A percentile compares a stretch with the other conserved stretches of the same genome.
phyloP scores from a whole-genome alignment of 225 moss, liverwort and hornwort genomes.

The Marchantia paleacea region DNA sequence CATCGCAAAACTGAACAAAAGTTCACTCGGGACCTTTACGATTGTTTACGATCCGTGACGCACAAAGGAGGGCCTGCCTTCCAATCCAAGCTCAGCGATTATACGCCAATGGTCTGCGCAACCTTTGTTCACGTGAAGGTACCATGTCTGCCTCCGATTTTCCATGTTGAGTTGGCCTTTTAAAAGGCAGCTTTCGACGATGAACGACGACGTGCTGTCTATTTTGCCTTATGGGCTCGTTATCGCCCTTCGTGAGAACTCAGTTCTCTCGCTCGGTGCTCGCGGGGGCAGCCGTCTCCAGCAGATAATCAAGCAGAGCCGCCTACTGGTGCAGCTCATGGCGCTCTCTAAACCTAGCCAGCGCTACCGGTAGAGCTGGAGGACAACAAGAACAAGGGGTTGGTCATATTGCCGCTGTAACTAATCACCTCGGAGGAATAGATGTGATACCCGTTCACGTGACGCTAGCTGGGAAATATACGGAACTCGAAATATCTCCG shows the following conservation, averaged over 20 bases:
- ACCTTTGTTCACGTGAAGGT: slow-evolving; percentile 14
- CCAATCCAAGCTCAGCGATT: background rate
- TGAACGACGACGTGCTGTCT: background rate
- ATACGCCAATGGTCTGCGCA: background rate
- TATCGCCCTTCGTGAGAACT: no score
- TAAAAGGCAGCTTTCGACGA: background rate
- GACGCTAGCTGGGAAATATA: slow-evolving; percentile 4
- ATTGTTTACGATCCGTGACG: background rate
- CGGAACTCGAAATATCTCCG: slow-evolving; percentile 2
- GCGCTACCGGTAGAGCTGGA: no score
- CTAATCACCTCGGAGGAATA: background rate
- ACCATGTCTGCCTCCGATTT: slow-evolving; percentile 8
- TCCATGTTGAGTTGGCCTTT: slow-evolving; percentile 7
- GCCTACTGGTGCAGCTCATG: no score
- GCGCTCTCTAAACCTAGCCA: no score
- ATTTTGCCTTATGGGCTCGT: background rate
- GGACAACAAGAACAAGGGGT: no score
- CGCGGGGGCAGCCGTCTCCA: no score
- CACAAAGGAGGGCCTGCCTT: background rate
- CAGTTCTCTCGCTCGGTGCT: no score
- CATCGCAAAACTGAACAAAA: background rate
- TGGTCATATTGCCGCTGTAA: no score
- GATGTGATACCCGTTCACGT: slow-evolving; percentile 9
- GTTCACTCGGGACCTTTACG: background rate
- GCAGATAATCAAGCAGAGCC: no score